phyloP scores from a whole-genome alignment of 345 rosid genomes.

The Mangifera indica region DNA sequence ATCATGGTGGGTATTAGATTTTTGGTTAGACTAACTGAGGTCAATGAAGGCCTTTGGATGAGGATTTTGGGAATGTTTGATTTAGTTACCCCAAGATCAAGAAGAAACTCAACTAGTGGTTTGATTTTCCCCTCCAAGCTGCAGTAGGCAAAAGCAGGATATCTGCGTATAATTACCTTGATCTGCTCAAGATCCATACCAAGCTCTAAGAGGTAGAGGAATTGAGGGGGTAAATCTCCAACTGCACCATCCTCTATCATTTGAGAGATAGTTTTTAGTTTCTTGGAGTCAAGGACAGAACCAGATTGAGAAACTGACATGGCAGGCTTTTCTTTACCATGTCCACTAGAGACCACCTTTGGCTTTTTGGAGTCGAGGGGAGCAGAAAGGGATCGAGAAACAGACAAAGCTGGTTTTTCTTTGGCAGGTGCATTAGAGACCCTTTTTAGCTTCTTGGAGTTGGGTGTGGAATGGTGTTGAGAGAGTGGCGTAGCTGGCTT shows the following conservation, averaged over 20 bases:
- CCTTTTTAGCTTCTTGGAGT: no score
- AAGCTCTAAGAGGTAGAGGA: slow-evolving; percentile 11
- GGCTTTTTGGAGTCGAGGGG: slow-evolving; percentile 27
- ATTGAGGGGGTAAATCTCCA: slow-evolving; percentile 39
- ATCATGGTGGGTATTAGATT: background rate
- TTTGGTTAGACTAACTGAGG: background rate
- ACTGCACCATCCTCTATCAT: slow-evolving; percentile 31
- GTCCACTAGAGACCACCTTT: slow-evolving; percentile 29
- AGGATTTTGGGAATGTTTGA: background rate
- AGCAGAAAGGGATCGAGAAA: background rate
- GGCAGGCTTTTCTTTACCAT: background rate
- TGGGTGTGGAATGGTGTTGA: no score
- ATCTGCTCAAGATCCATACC: background rate
- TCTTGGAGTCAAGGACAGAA: background rate
- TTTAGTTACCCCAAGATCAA: background rate
- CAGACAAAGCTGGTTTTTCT: slow-evolving; percentile 20
- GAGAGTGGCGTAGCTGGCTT: no score
- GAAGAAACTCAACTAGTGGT: background rate
- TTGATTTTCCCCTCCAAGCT: slow-evolving; percentile 3
- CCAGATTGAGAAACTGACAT: background rate
- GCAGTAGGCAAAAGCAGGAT: background rate
- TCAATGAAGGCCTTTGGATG: background rate
- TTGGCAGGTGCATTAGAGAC: no score
- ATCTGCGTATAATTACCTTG: background rate
- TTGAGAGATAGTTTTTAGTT: slow-evolving; percentile 5